Conservation (phyloP, 2,329 filamentous ascomycete species). For the Bimuria novae-zelandiae region DNA sequence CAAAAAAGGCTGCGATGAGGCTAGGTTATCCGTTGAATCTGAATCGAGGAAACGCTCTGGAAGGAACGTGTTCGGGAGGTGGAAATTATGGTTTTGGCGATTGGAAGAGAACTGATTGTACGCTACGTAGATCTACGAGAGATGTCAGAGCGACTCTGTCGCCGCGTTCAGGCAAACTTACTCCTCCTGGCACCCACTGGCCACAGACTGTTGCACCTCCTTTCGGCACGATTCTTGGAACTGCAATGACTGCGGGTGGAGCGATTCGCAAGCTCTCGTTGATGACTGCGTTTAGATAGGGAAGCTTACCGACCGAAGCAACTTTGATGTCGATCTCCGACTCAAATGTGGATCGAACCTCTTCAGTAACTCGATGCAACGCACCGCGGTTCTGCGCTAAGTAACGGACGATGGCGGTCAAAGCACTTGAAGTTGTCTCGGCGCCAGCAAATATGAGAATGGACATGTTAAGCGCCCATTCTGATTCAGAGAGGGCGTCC, state of each 20-base stretch:
- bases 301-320: slow-evolving; percentile 20
- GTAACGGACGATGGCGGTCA: slow-evolving; percentile 43
- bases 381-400: slow-evolving; percentile 37
- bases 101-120: slow-evolving; percentile 36
- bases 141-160: background rate
- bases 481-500: slow-evolving; percentile 21
- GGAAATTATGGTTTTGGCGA: slow-evolving; percentile 34
- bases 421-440: slow-evolving; percentile 49
- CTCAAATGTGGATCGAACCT: slow-evolving; percentile 30
- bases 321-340: slow-evolving; percentile 35
- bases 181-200: slow-evolving; percentile 26
- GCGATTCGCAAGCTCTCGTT: slow-evolving; percentile 33
- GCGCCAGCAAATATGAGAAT: slow-evolving; percentile 50
- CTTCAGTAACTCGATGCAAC: slow-evolving; percentile 28
- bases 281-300: slow-evolving; percentile 31
- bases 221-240: slow-evolving; percentile 29
- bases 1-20: slow-evolving; percentile 19
- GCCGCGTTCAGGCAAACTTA: background rate
- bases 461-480: slow-evolving; percentile 47
- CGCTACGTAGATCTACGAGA: slow-evolving; percentile 33
- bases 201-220: slow-evolving; percentile 31
- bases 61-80: slow-evolving; percentile 23
- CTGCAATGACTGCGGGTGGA: slow-evolving; percentile 24
- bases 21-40: slow-evolving; percentile 11
- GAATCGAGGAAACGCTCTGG: slow-evolving; percentile 9